Evolutionary conservation across 2,329 filamentous ascomycete genomes (phyloP).

Genomic region (Coniochaeta hoffmannii): DNA sequence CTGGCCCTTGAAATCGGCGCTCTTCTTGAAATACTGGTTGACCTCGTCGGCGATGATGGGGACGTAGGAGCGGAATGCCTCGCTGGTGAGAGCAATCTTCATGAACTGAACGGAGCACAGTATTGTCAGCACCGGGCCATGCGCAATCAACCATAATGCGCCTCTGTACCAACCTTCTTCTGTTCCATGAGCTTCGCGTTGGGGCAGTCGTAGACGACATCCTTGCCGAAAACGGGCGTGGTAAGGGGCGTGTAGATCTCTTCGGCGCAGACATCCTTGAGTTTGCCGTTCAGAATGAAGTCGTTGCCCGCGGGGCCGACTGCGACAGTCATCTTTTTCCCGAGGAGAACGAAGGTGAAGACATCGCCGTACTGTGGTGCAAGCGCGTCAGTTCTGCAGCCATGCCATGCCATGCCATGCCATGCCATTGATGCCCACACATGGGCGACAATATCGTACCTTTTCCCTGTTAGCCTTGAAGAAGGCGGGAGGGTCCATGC

Average conservation of each 20-base stretch:
- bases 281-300: slow-evolving; percentile 48
- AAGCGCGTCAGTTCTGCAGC: not conserved
- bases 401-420: slow-evolving; percentile 3
- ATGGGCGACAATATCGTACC: slow-evolving; percentile 36
- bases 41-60: slow-evolving; percentile 65
- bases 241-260: slow-evolving; percentile 45
- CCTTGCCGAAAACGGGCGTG: slow-evolving; percentile 60
- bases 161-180: slow-evolving; percentile 55
- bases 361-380: slow-evolving; percentile 38
- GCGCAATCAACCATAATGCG: no score
- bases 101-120: slow-evolving; percentile 50
- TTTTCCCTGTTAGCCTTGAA: slow-evolving; percentile 66
- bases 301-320: slow-evolving; percentile 45
- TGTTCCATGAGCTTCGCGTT: slow-evolving; percentile 84
- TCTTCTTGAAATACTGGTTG: slow-evolving; percentile 51
- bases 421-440: no score
- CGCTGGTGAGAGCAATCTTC: slow-evolving; percentile 62
- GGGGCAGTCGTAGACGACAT: slow-evolving; percentile 79
- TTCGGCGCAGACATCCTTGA: slow-evolving; percentile 44
- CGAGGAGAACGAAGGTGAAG: slow-evolving; percentile 47
- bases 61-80: slow-evolving; percentile 59
- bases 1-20: slow-evolving; percentile 48
- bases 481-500: slow-evolving; percentile 88
- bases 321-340: slow-evolving; percentile 41
- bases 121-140: not conserved